These are phyloP conservation scores for Fusarium virguliforme DNA, from an alignment of 2,329 filamentous ascomycete species.

Conservation along the genomic window DNA sequence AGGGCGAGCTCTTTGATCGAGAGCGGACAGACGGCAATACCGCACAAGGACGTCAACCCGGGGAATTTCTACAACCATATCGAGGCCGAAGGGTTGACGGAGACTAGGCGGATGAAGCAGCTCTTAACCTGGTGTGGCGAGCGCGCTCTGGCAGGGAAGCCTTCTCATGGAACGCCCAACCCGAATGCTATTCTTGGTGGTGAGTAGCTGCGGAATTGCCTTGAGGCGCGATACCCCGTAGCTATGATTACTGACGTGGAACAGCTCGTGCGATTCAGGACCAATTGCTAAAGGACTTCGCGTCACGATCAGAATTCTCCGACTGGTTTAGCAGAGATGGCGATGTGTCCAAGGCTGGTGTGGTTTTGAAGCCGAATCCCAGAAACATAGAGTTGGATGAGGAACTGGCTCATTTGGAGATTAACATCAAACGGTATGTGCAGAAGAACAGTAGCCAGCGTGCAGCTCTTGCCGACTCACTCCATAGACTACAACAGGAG, in stretches of 20 bases:
- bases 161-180: constrained; percentile 76
- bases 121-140: constrained; percentile 95
- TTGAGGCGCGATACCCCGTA: no score
- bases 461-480: constrained; percentile 33
- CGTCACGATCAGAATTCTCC: constrained; percentile 85
- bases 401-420: constrained; percentile 86
- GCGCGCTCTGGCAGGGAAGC: constrained; percentile 85
- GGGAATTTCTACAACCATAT: constrained; percentile 98
- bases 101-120: constrained; percentile 95
- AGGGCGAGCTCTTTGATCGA: constrained; percentile 95
- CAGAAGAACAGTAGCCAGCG: not conserved
- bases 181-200: constrained; percentile 81
- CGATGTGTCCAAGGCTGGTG: constrained; percentile 68
- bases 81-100: constrained; percentile 84
- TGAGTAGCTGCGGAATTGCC: no score
- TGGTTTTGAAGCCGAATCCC: constrained; percentile 89
- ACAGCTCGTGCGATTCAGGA: constrained; percentile 93
- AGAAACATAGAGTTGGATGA: constrained; percentile 87
- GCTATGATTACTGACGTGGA: constrained; percentile 32
- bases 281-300: constrained; percentile 90
- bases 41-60: constrained; percentile 86
- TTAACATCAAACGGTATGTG: constrained; percentile 84
- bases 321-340: constrained; percentile 88
- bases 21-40: constrained; percentile 85
- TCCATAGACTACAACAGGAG: constrained; percentile 89